Base-by-base conservation (phyloP, 23 red algal species). In the Gracilaria domingensis region DNA sequence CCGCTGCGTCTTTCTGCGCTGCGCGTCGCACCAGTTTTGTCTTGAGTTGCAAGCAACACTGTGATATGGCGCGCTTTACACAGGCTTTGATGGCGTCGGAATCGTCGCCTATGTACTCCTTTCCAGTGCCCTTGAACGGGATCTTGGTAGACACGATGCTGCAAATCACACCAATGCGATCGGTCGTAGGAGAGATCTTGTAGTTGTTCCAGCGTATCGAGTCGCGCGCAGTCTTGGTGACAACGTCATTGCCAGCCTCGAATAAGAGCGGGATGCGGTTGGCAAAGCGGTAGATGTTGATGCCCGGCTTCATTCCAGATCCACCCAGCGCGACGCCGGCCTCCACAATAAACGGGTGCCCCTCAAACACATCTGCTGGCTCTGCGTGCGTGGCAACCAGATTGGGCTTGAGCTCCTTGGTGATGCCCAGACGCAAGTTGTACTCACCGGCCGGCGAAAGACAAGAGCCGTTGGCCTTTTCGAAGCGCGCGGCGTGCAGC, bases 51-150 rank as follows among this genome's bases (percentile, higher is more conserved):
- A 92, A 58, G 69, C 95, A 94, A 51, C 95, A 98, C 60, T 91
- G 88, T 75, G 90, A 91, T 48, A 98, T 94, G 0, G 95, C 95
- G 35, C 88, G 79, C 24, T 93, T 93, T 8, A 98, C 95, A 51
- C 85, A 74, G 16, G 81, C 75, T 48, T 94, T 89, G 17, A 98
- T 92, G 24, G 86, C 65, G 12, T 92, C 88, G 35, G 95, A 89
- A 74, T 98, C 95, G 70, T 93, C 95, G 76, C 91, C 95, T 53
- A 98, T 98, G 81, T 98, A 98, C 87, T 98, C 95, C 70, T 98
- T 98, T 26, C 95, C 95, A 1, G 95, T 98, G 28, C 95, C 95
- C 66, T 98, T 98, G 87, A 98, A 98, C 17, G 95, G 95, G 7
- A 93, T 73, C 75, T 91, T 90, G 25, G 95, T 98, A 0, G 88